Evolutionary conservation across 768 basidiomycete genomes (phyloP).

Genomic region (Leccinellum rugosiceps): DNA sequence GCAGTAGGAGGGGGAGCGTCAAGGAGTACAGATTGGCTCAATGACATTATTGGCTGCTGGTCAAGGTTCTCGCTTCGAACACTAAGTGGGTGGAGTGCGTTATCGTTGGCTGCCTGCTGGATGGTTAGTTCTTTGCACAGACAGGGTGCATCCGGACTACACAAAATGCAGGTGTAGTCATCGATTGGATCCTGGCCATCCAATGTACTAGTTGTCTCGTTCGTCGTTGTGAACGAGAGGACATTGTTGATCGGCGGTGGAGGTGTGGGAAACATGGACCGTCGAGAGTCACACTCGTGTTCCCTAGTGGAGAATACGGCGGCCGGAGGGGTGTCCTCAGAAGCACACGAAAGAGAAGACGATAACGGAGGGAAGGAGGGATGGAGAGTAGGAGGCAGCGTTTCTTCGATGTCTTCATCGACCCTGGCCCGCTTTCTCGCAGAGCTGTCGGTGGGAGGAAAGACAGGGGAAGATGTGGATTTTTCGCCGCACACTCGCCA

Average conservation of each 20-base stretch:
- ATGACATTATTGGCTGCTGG: conserved; percentile 13
- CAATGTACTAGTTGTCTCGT: conserved; percentile 29
- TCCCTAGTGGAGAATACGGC: conserved; percentile 33
- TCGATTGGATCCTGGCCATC: conserved; percentile 32
- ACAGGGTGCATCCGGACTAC: conserved; percentile 65
- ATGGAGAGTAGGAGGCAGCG: conserved; percentile 16
- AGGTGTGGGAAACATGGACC: conserved; percentile 30
- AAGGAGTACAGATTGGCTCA: conserved; percentile 28
- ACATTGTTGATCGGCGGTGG: conserved; percentile 26
- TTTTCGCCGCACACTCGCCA: conserved; percentile 61
- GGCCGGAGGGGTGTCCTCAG: conserved; percentile 34
- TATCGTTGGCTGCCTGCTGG: conserved; percentile 38
- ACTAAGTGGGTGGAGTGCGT: conserved; percentile 10
- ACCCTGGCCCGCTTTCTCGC: conserved; percentile 39
- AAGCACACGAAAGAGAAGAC: conserved; percentile 51
- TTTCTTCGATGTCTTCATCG: conserved; percentile 20
- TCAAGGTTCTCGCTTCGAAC: conserved; percentile 11
- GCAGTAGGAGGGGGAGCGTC: conserved; percentile 25
- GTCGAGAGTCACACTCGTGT: conserved; percentile 23
- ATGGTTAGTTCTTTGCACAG: conserved; percentile 70
- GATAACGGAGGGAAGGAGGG: conserved; percentile 36
- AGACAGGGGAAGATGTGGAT: conserved; percentile 30
- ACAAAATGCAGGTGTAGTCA: conserved; percentile 64
- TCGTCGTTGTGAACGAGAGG: conserved; percentile 37
- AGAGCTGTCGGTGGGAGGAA: conserved; percentile 21